phyloP scores from a whole-genome alignment of 345 rosid species.

The Eucalyptus tenuipes region DNA sequence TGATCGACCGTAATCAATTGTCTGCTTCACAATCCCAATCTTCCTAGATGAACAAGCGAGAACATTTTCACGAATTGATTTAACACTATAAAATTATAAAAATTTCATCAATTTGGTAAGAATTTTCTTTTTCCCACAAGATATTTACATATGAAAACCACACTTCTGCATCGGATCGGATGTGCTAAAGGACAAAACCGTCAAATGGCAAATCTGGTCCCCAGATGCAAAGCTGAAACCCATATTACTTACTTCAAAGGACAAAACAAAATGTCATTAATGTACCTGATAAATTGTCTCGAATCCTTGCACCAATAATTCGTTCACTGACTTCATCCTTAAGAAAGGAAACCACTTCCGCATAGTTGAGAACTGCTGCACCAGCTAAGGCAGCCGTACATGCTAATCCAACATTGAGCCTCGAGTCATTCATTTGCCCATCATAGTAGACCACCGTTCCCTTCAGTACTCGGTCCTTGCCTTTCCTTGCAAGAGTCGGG shows the following conservation, averaged over 20 bases:
- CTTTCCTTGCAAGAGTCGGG: conserved; percentile 86
- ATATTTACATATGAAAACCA: not conserved
- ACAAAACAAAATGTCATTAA: not conserved
- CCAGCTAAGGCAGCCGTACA: conserved; percentile 91
- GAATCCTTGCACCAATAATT: conserved; percentile 77
- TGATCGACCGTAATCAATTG: not conserved
- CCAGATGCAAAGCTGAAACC: not conserved
- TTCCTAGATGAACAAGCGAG: not conserved
- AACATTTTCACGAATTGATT: not conserved
- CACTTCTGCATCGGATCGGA: not conserved
- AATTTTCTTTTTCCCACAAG: not conserved
- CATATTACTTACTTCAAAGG: not conserved
- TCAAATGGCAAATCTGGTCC: not conserved
- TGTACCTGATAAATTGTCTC: conserved; percentile 79
- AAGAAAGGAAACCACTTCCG: conserved; percentile 72
- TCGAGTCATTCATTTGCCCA: conserved; percentile 98
- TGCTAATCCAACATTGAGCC: conserved; percentile 81
- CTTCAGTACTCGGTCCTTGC: conserved; percentile 48
- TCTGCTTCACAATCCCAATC: not conserved
- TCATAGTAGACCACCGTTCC: conserved; percentile 97
- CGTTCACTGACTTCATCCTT: conserved; percentile 47
- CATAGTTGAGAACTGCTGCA: conserved; percentile 92
- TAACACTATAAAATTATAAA: not conserved
- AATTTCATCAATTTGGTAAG: not conserved
- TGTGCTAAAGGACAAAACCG: not conserved